Evolutionary conservation across 2,329 filamentous ascomycete genomes (phyloP).

Genomic region (Teratosphaeria gauchensis): DNA sequence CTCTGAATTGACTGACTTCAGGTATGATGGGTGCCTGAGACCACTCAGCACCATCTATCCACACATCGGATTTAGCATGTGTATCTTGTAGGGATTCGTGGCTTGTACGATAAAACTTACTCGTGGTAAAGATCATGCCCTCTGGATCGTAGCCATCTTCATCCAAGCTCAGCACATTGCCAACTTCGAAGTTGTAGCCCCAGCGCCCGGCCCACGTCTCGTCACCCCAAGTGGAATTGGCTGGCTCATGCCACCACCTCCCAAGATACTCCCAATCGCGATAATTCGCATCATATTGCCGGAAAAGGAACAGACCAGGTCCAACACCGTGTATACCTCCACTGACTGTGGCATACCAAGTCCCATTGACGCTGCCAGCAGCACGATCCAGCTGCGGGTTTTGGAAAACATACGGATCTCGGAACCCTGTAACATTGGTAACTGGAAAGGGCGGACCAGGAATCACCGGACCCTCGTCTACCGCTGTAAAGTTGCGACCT

Average conservation of each 20-base stretch:
- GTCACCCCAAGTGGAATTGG: conserved; percentile 13
- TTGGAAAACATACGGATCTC: conserved; percentile 36
- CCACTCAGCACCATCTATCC: conserved; percentile 36
- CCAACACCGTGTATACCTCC: conserved; percentile 31
- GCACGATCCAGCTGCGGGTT: conserved; percentile 28
- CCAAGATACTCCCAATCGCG: conserved; percentile 31
- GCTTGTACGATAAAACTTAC: not conserved
- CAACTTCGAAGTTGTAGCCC: conserved; percentile 38
- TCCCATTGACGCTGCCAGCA: conserved; percentile 25
- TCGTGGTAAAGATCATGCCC: not conserved
- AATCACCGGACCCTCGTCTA: conserved; percentile 30
- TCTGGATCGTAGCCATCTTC: not conserved
- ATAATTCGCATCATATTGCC: conserved; percentile 29
- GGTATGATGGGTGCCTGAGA: conserved; percentile 24
- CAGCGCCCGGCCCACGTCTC: conserved; percentile 16
- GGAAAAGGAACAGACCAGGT: conserved; percentile 32
- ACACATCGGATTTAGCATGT: conserved; percentile 24
- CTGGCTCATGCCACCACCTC: conserved; percentile 32
- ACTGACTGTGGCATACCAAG: conserved; percentile 30
- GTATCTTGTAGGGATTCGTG: not conserved
- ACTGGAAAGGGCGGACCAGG: conserved; percentile 29
- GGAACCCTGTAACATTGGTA: conserved; percentile 34
- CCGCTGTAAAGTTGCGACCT: conserved; percentile 32
- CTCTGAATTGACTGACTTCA: conserved; percentile 5
- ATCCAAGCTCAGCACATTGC: conserved; percentile 32